Conservation (phyloP, 768 basidiomycete genomes). For the Leccinum olivaceopallidum region DNA sequence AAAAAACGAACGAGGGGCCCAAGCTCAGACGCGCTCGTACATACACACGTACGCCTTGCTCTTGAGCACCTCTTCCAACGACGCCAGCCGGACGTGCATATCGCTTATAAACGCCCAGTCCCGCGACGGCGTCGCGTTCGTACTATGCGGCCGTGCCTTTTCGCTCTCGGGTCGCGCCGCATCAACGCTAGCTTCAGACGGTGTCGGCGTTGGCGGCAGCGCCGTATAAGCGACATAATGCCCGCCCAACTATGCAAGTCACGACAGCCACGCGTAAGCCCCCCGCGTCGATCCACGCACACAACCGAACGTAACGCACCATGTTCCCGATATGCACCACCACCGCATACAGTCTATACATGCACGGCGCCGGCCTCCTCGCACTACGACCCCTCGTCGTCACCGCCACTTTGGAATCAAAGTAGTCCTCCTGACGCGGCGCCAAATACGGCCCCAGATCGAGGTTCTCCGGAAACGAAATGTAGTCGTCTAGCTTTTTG, state of each 20-base stretch:
- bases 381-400: constrained; percentile 22
- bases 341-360: constrained; percentile 76
- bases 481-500: constrained; percentile 90
- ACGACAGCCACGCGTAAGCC: constrained; percentile 1
- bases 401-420: constrained; percentile 39
- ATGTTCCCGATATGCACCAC: constrained; percentile 88
- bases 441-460: constrained; percentile 87
- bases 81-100: constrained; percentile 75
- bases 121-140: constrained; percentile 27
- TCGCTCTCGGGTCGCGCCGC: constrained; percentile 7
- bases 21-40: constrained; percentile 75
- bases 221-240: constrained; percentile 89
- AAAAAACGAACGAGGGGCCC: background rate
- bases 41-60: constrained; percentile 94
- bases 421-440: constrained; percentile 73
- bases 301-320: constrained; percentile 45
- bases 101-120: constrained; percentile 96
- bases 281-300: background rate
- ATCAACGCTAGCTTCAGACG: constrained; percentile 14
- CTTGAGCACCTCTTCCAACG: constrained; percentile 86
- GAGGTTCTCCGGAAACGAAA: constrained; percentile 85
- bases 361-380: constrained; percentile 41
- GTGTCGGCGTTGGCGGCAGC: constrained; percentile 45
- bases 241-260: constrained; percentile 64
- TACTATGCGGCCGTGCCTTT: constrained; percentile 4